These are phyloP conservation scores for Onygenales sp. DNA, from an alignment of 2,329 filamentous ascomycete species.

Conservation along the genomic window DNA sequence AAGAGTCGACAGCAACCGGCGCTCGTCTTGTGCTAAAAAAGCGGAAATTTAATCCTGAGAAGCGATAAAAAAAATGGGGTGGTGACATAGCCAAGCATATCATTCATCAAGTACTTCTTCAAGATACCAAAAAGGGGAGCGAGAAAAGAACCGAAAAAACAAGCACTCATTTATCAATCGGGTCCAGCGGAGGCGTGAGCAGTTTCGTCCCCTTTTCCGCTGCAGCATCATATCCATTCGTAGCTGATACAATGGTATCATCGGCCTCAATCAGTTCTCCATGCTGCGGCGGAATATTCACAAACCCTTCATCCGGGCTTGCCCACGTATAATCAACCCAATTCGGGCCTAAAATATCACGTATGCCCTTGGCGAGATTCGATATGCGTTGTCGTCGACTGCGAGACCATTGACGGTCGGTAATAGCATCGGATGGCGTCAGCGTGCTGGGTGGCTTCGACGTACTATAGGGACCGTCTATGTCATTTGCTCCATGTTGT, in stretches of 20 bases:
- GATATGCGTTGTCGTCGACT: conserved; percentile 25
- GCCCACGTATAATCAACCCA: conserved; percentile 39
- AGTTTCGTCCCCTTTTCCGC: conserved; percentile 14
- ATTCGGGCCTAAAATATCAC: conserved; percentile 27
- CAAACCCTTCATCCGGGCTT: conserved; percentile 32
- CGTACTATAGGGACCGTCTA: conserved; percentile 1
- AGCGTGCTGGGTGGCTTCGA: conserved; percentile 14
- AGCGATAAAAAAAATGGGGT: neutral
- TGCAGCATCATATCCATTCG: conserved; percentile 1
- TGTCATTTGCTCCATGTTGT: neutral
- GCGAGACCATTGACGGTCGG: conserved; percentile 31
- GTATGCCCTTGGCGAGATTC: conserved; percentile 27
- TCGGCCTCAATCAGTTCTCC: conserved; percentile 17
- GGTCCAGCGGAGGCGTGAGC: conserved; percentile 25
- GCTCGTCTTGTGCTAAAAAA: neutral
- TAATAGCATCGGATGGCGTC: conserved; percentile 28
- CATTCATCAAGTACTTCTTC: neutral
- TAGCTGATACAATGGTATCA: conserved; percentile 2
- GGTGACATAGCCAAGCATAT: neutral
- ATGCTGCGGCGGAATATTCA: conserved; percentile 23
- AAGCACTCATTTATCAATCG: conserved; percentile 10
- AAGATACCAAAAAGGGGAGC: neutral
- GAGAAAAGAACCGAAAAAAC: neutral
- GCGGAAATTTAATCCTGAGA: neutral
- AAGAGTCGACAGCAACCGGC: neutral